Evolutionary conservation across 495 filamentous ascomycete genomes (phyloP).

Genomic region (Cercophora scortea): DNA sequence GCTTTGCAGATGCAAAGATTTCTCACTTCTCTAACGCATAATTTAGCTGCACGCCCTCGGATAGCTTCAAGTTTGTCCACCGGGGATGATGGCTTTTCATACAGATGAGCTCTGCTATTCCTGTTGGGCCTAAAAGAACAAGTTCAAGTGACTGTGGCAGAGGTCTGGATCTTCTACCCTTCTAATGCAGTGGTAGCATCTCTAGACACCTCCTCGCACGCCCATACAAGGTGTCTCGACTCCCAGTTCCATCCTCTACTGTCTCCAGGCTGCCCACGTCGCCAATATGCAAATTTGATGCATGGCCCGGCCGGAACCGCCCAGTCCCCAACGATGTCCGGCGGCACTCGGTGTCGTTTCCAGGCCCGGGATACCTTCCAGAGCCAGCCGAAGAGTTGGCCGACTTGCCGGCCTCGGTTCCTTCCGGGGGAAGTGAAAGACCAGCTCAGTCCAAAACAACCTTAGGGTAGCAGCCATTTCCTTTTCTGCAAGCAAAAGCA

Average conservation of each 20-base stretch:
- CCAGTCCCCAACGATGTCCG: slow-evolving; percentile 48
- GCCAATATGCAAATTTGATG: slow-evolving; percentile 54
- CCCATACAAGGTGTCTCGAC: slow-evolving; percentile 48
- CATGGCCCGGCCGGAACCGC: slow-evolving; percentile 43
- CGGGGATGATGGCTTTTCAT: slow-evolving; percentile 69
- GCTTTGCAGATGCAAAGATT: not conserved
- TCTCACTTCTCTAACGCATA: not conserved
- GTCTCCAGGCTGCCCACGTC: slow-evolving; percentile 40
- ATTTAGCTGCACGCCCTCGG: slow-evolving; percentile 13
- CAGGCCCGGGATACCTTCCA: slow-evolving; percentile 47
- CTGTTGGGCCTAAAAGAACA: not conserved
- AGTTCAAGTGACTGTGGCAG: not conserved
- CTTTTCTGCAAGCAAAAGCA: too few relatives aligned
- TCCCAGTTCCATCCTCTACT: slow-evolving; percentile 39
- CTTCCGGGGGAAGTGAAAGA: slow-evolving; percentile 50
- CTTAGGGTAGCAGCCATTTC: not conserved
- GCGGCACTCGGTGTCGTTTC: slow-evolving; percentile 52
- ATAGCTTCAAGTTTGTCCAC: slow-evolving; percentile 69
- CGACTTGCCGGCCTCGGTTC: slow-evolving; percentile 44
- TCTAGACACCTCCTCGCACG: slow-evolving; percentile 29
- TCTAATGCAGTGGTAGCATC: slow-evolving; percentile 53
- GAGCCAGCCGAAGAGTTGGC: slow-evolving; percentile 60
- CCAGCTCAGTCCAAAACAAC: slow-evolving; percentile 27
- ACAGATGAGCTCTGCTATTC: slow-evolving; percentile 57
- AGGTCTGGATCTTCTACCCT: slow-evolving; percentile 33